Evolutionary conservation across 2,329 filamentous ascomycete genomes (phyloP).

Genomic region (Phyllosticta citrichinensis): DNA sequence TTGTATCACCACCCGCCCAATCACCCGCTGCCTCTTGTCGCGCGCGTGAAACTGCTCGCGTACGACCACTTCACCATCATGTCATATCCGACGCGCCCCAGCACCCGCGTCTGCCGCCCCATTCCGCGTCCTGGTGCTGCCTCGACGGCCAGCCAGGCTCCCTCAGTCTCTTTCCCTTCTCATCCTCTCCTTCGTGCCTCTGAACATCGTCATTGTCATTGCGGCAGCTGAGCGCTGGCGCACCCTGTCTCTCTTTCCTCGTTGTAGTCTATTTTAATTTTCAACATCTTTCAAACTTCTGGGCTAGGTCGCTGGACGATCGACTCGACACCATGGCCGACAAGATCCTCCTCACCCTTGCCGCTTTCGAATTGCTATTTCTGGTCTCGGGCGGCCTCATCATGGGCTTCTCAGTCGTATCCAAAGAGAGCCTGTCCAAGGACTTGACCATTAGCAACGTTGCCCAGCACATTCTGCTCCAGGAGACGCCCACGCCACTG

Average conservation of each 20-base stretch:
- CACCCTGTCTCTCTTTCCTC: constrained; percentile 1
- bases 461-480: constrained; percentile 40
- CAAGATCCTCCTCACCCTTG: constrained; percentile 43
- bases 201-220: neutral
- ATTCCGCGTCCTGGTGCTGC: neutral
- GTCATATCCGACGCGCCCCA: neutral
- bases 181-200: neutral
- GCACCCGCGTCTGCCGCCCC: neutral
- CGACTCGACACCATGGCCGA: constrained; percentile 29
- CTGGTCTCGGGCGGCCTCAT: constrained; percentile 41
- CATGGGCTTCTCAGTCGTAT: constrained; percentile 43
- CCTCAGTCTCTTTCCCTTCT: constrained; percentile 9
- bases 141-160: neutral
- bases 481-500: constrained; percentile 37
- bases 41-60: constrained; percentile 9
- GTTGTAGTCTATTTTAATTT: neutral
- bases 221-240: constrained; percentile 3
- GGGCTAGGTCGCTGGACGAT: neutral
- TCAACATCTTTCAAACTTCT: neutral
- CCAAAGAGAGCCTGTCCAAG: constrained; percentile 27
- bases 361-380: constrained; percentile 43
- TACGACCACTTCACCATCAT: constrained; percentile 1
- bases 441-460: constrained; percentile 39
- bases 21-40: constrained; percentile 7
- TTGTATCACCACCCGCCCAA: neutral